These are phyloP conservation scores for Cudoniella acicularis DNA, from an alignment of 495 filamentous ascomycete genomes.

Conservation along the genomic window DNA sequence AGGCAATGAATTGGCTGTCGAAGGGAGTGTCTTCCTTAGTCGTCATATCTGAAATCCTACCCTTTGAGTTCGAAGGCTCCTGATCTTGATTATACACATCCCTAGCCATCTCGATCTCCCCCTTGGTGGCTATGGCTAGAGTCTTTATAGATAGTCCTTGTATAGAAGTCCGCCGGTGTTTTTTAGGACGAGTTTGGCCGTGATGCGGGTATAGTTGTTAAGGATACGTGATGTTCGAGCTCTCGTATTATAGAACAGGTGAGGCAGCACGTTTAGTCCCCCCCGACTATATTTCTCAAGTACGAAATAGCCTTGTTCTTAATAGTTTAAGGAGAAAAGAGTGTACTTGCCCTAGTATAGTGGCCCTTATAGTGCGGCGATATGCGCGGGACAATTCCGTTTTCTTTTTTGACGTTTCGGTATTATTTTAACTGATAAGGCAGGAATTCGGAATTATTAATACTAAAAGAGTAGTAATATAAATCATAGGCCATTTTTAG, in stretches of 20 bases:
- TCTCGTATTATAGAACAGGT: background rate
- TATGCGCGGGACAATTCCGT: background rate
- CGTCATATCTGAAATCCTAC: background rate
- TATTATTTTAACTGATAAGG: no score
- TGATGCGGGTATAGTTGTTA: background rate
- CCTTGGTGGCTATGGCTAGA: background rate
- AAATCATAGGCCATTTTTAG: no score
- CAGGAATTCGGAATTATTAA: no score
- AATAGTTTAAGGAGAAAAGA: background rate
- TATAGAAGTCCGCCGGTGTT: slow-evolving; percentile 1
- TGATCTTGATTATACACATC: background rate
- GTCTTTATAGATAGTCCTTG: background rate
- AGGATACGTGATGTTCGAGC: background rate
- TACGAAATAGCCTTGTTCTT: background rate
- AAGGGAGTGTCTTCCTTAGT: background rate
- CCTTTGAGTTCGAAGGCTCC: background rate
- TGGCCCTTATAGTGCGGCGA: slow-evolving; percentile 3
- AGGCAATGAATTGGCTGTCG: background rate
- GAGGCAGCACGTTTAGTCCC: slow-evolving; percentile 1
- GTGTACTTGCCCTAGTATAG: background rate
- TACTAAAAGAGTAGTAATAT: no score
- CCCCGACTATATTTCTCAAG: background rate
- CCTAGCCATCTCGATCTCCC: background rate
- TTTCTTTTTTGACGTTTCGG: no score
- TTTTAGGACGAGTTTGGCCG: background rate